Evolutionary conservation across 2,329 filamentous ascomycete species (phyloP).

Genomic region (Botryotinia globosa): DNA sequence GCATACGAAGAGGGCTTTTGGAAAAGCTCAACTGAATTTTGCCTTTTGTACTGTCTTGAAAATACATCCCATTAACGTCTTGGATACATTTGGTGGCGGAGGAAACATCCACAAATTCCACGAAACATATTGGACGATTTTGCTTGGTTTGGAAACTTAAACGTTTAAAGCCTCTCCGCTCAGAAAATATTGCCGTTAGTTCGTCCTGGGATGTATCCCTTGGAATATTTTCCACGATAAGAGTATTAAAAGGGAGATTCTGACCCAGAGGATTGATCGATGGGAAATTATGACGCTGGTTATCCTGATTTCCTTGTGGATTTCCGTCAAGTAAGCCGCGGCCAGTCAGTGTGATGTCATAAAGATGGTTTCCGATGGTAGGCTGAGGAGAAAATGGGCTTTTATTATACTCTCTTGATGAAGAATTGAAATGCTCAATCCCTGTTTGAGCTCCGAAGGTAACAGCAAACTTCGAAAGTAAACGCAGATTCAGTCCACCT

Average conservation of each 20-base stretch:
- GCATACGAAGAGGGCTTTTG: constrained; percentile 92
- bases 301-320: constrained; percentile 55
- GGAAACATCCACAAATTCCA: constrained; percentile 92
- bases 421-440: too few relatives aligned
- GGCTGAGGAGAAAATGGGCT: too few relatives aligned
- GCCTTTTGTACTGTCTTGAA: constrained; percentile 91
- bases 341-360: constrained; percentile 49
- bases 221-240: constrained; percentile 96
- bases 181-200: constrained; percentile 87
- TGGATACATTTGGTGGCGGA: constrained; percentile 88
- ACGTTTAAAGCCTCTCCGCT: constrained; percentile 90
- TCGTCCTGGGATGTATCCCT: constrained; percentile 93
- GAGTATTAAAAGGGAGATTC: constrained; percentile 94
- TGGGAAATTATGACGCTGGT: constrained; percentile 66
- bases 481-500: too few relatives aligned
- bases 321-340: constrained; percentile 25
- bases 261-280: constrained; percentile 88
- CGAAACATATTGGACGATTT: constrained; percentile 97
- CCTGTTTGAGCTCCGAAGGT: too few relatives aligned
- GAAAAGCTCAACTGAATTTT: constrained; percentile 95
- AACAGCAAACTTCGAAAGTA: too few relatives aligned
- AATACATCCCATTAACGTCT: constrained; percentile 79
- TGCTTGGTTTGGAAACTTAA: constrained; percentile 92
- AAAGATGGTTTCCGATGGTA: constrained; percentile 64
- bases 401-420: too few relatives aligned